A percentile compares a stretch with the other conserved stretches of the same genome.
phyloP scores from a whole-genome alignment of 2,329 filamentous ascomycete species.

The Aspergillus pseudoglaucus region DNA sequence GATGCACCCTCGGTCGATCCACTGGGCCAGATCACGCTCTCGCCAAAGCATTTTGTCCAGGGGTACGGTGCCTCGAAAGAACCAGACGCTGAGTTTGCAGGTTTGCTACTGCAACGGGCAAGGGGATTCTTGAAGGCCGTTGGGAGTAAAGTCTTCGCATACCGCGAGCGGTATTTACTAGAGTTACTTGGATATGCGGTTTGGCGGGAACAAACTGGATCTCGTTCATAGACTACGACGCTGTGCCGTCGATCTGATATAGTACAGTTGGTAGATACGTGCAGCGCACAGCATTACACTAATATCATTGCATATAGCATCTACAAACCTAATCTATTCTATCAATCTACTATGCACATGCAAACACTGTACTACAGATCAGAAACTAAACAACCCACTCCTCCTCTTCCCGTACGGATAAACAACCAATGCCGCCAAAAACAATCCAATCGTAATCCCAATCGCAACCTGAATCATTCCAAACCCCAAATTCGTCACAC shows the following conservation, averaged over 20 bases:
- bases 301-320: no score
- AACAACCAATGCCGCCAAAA: slow-evolving; percentile 40
- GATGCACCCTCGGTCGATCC: background rate
- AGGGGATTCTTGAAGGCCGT: slow-evolving; percentile 9
- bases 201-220: slow-evolving; percentile 13
- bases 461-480: slow-evolving; percentile 45
- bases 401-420: slow-evolving; percentile 43
- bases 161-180: slow-evolving; percentile 18
- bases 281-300: no score
- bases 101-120: slow-evolving; percentile 5
- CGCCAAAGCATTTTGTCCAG: background rate
- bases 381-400: slow-evolving; percentile 43
- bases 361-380: background rate
- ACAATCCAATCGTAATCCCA: slow-evolving; percentile 42
- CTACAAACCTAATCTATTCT: no score
- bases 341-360: no score
- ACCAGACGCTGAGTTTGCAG: background rate
- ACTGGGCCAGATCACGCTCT: background rate
- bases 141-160: slow-evolving; percentile 11
- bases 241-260: background rate
- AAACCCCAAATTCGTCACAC: slow-evolving; percentile 39
- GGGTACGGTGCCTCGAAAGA: background rate
- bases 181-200: slow-evolving; percentile 16
- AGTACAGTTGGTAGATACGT: background rate
- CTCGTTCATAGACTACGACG: background rate